Percentiles rank a stretch among this genome's conserved stretches.
phyloP scores from a whole-genome alignment of 805 yeast genomes.

The Saccharomycopsis microspora region DNA sequence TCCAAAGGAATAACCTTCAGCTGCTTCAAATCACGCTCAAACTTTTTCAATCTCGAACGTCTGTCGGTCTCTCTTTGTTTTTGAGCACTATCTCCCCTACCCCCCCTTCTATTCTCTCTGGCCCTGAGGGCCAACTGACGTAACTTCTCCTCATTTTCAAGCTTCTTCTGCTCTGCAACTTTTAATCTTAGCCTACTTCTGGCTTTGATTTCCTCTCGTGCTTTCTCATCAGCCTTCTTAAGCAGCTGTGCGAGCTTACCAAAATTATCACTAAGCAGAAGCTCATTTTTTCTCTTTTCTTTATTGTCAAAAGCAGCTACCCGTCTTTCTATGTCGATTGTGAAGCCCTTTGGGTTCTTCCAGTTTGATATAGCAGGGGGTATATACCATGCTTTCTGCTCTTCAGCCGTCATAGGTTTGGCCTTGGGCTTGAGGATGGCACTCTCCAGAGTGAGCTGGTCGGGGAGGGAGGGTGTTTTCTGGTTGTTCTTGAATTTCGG shows the following conservation, averaged over 20 bases:
- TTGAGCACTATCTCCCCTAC: not conserved
- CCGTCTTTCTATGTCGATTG: constrained; percentile 72
- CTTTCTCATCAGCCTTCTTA: constrained; percentile 51
- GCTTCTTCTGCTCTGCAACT: constrained; percentile 37
- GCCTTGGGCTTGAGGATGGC: constrained; percentile 59
- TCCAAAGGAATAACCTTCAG: not conserved
- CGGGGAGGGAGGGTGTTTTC: constrained; percentile 54
- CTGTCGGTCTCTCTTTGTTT: constrained; percentile 29
- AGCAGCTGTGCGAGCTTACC: constrained; percentile 60
- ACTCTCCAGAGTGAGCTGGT: constrained; percentile 25
- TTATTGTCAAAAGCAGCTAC: constrained; percentile 40
- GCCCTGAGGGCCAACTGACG: constrained; percentile 39
- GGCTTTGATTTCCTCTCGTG: constrained; percentile 42
- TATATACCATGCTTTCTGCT: constrained; percentile 71
- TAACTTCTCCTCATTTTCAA: constrained; percentile 40
- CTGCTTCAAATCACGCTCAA: constrained; percentile 33
- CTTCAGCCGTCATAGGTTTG: constrained; percentile 44
- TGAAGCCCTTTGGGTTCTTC: constrained; percentile 88
- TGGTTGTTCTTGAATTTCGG: constrained; percentile 61
- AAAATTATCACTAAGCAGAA: constrained; percentile 42
- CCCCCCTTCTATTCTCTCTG: constrained; percentile 19
- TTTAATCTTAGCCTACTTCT: constrained; percentile 38
- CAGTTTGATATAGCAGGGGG: constrained; percentile 91
- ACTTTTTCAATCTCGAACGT: constrained; percentile 33
- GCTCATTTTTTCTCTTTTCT: not conserved